Evolutionary conservation across 768 basidiomycete species (phyloP).

Genomic region (Phylloporus sp.): DNA sequence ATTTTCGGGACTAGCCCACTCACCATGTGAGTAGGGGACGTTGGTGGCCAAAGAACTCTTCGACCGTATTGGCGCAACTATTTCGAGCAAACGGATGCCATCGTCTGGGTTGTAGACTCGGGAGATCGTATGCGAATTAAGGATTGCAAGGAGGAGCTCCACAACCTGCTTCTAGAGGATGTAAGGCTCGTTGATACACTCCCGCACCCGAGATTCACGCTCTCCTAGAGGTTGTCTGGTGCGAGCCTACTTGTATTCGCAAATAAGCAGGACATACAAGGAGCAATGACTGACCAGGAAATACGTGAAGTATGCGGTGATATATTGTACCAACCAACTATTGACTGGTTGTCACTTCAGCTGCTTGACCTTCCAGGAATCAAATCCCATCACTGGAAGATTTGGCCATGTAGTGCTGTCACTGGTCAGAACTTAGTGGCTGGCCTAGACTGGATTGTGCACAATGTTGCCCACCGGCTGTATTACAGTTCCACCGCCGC

Average conservation of each 20-base stretch:
- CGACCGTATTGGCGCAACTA: constrained; percentile 99
- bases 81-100: constrained; percentile 96
- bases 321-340: not conserved
- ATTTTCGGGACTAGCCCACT: constrained; percentile 55
- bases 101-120: constrained; percentile 99
- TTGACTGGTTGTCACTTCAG: constrained; percentile 38
- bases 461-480: constrained; percentile 80
- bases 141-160: constrained; percentile 87
- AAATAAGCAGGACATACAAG: constrained; percentile 94
- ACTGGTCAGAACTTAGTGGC: constrained; percentile 81
- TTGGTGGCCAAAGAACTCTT: constrained; percentile 93
- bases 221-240: constrained; percentile 78
- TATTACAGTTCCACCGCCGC: constrained; percentile 64
- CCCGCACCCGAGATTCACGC: constrained; percentile 18
- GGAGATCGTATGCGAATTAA: constrained; percentile 85
- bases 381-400: constrained; percentile 85
- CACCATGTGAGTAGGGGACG: constrained; percentile 89
- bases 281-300: constrained; percentile 77
- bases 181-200: constrained; percentile 44
- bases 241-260: constrained; percentile 95
- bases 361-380: constrained; percentile 78
- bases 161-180: constrained; percentile 85
- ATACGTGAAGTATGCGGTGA: constrained; percentile 68
- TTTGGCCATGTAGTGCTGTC: constrained; percentile 88
- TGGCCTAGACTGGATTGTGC: constrained; percentile 90